Conservation (phyloP, 2,329 filamentous ascomycete genomes). For the Podosphaera aphanis region DNA sequence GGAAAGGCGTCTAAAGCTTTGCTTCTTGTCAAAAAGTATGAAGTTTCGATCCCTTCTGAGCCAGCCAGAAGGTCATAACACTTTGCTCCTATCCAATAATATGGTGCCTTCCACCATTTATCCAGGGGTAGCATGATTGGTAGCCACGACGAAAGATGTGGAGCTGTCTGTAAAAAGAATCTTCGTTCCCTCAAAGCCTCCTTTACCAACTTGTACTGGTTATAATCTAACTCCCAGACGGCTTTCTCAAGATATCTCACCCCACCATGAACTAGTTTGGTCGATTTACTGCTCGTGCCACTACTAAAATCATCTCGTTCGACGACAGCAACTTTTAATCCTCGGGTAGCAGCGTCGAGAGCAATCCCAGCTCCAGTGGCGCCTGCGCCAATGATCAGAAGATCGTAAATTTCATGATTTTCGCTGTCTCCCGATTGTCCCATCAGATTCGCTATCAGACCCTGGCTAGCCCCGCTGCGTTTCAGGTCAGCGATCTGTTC, state of each 20-base stretch:
- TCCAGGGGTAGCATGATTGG: constrained; percentile 56
- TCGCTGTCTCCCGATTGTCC: constrained; percentile 20
- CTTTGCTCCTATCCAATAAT: constrained; percentile 59
- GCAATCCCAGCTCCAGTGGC: constrained; percentile 50
- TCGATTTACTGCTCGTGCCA: constrained; percentile 53
- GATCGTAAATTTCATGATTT: constrained; percentile 33
- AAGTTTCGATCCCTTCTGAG: constrained; percentile 68
- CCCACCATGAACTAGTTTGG: constrained; percentile 55
- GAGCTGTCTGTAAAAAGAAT: constrained; percentile 52
- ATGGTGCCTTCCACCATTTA: constrained; percentile 56
- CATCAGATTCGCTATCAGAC: constrained; percentile 23
- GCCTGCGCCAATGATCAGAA: constrained; percentile 47
- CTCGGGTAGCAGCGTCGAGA: constrained; percentile 46
- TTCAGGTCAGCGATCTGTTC: constrained; percentile 28
- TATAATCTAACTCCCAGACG: constrained; percentile 52
- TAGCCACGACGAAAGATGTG: constrained; percentile 49
- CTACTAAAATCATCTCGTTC: constrained; percentile 53
- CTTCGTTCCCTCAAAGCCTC: constrained; percentile 53
- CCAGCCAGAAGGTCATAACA: constrained; percentile 69
- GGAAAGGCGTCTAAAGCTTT: constrained; percentile 74
- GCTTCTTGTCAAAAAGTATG: constrained; percentile 68
- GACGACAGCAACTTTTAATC: constrained; percentile 46
- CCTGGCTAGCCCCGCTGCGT: constrained; percentile 24
- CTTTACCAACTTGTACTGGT: constrained; percentile 45
- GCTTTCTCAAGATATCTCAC: constrained; percentile 56